Evolutionary conservation across 2,329 filamentous ascomycete genomes (phyloP).

Genomic region (Ceratocystis lukuohia): DNA sequence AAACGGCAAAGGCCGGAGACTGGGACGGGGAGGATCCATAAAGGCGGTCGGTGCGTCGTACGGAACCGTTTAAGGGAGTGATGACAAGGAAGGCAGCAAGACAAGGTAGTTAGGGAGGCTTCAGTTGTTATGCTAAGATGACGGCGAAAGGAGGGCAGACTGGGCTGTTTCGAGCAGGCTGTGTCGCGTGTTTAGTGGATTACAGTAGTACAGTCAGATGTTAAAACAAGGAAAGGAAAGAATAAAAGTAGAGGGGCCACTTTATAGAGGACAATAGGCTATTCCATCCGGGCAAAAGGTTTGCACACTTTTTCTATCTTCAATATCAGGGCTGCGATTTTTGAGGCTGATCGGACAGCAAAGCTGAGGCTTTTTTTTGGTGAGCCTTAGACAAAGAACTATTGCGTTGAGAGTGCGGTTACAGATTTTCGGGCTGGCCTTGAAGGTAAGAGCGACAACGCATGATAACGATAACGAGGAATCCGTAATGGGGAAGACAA

Average conservation of each 20-base stretch:
- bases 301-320: too few species aligned
- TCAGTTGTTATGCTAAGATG: not conserved
- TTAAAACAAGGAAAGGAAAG: not conserved
- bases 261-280: not conserved
- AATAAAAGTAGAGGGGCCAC: not conserved
- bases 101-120: not conserved
- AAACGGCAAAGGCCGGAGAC: constrained; percentile 1
- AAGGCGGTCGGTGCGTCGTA: not conserved
- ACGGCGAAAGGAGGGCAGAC: not conserved
- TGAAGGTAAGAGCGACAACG: not conserved
- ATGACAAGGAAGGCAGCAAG: not conserved
- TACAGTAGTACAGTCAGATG: not conserved
- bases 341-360: not conserved
- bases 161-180: not conserved
- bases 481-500: not conserved
- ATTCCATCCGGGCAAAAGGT: too few species aligned
- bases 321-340: too few species aligned
- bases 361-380: not conserved
- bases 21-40: constrained; percentile 3
- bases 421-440: not conserved
- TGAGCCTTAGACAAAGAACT: not conserved
- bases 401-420: not conserved
- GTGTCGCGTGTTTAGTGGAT: not conserved
- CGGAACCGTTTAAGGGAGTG: not conserved
- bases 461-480: not conserved